Evolutionary conservation across 805 yeast species (phyloP), one percentile per base, ranked within the genome.

Genomic region (Kodamaea nitidulidarum): DNA sequence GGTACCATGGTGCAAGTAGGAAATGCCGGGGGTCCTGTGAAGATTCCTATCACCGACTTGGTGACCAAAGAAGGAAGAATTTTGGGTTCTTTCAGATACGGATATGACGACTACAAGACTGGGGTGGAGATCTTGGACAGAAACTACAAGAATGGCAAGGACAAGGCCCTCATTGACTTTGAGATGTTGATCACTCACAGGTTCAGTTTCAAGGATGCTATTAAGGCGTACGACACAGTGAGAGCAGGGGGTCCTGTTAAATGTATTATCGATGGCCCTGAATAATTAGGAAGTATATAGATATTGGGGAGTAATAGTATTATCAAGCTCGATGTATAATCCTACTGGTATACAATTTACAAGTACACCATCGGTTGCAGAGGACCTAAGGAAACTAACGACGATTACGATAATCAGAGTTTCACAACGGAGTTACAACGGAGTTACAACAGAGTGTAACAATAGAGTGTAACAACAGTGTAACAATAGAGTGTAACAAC

Each of bases 1-100:
- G 95, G 95, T 15, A 68, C 80, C 36, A 80, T 72, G 51, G 88
- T 85, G 24, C 95, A 86, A 61, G 91, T 85, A 24, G 96, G 96
- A 31, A 84, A 84, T 79, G 91, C 95, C 17, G 76, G 73, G 31
- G 81, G 78, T 30, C 70, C 75, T 33, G 71, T 85, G 44, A 71
- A 72, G 41, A 81, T 88, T 73, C 95, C 96, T 41, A 76, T 88
- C 51, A 76, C 84, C 6, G 77, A 72, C 43, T 65, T 87, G 39
- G 76, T 81, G 32, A 76, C 75, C 46, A 82, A 79, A 52, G 95
- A 88, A 58, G 59, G 84, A 44, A 68, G 74, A 1, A 68, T 84
- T 49, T 78, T 73, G 51, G 96, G 96, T 15, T 76, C 81, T 30
- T 86, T 87, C 74, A 76, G 96, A 60, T 88, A 88, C 64, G 77